Percentiles rank a stretch among this genome's conserved stretches.
Evolutionary conservation across 2,329 filamentous ascomycete species (phyloP).

Genomic region (Colletotrichum gigasporum): DNA sequence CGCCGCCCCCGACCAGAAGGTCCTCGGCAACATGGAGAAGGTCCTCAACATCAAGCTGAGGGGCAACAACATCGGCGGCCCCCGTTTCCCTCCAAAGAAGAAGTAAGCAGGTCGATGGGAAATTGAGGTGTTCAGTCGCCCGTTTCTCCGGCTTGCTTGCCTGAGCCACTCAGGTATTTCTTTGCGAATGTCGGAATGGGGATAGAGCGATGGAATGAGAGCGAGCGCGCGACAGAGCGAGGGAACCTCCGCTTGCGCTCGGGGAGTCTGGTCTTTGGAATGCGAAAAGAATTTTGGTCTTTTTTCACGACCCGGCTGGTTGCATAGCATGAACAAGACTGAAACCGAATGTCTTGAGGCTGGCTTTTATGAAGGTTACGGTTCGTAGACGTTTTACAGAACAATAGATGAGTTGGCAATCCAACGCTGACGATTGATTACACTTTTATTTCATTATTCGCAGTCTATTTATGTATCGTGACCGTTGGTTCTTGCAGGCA

Average conservation of each 20-base stretch:
- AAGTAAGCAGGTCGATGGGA: constrained; percentile 42
- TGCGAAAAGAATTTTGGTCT: constrained; percentile 9
- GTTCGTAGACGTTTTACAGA: constrained; percentile 31
- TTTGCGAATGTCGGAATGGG: background rate
- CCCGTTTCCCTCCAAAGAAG: constrained; percentile 85
- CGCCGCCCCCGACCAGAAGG: constrained; percentile 84
- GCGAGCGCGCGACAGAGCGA: background rate
- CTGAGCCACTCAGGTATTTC: no score
- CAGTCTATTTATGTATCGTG: background rate
- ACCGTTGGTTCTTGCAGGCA: background rate
- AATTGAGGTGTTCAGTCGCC: no score
- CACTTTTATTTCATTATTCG: constrained; percentile 8
- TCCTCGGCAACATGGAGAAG: constrained; percentile 80
- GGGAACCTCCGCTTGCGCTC: background rate
- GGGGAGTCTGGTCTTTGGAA: constrained; percentile 28
- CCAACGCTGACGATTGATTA: constrained; percentile 29
- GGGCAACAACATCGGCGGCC: constrained; percentile 84
- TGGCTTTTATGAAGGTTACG: constrained; percentile 29
- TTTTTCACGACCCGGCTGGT: constrained; percentile 15
- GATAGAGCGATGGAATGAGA: background rate
- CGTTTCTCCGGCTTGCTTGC: no score
- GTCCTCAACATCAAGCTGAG: constrained; percentile 89
- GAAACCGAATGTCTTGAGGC: constrained; percentile 15
- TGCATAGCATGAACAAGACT: constrained; percentile 30
- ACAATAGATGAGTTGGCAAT: constrained; percentile 33